Conservation (phyloP, 108 stramenopile species). For the Skeletonema tropicum region DNA sequence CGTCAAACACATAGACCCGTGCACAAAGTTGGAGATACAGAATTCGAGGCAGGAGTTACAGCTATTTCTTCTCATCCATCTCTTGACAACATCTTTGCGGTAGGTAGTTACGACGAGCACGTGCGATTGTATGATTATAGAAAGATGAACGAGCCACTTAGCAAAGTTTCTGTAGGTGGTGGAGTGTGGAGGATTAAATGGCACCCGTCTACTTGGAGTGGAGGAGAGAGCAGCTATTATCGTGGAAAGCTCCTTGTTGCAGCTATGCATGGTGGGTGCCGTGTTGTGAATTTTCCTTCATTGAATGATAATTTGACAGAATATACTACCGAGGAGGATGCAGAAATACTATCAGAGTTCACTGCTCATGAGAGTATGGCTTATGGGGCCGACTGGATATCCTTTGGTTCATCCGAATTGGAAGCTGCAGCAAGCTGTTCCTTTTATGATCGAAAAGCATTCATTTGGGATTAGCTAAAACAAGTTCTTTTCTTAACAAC, state of each 20-base stretch:
- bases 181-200: constrained; percentile 90
- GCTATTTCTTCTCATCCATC: constrained; percentile 72
- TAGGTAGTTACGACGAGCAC: constrained; percentile 83
- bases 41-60: constrained; percentile 86
- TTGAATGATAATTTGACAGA: constrained; percentile 7
- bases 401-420: constrained; percentile 6
- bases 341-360: constrained; percentile 51
- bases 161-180: constrained; percentile 59
- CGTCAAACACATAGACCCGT: constrained; percentile 35
- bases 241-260: constrained; percentile 60
- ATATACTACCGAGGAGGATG: constrained; percentile 18
- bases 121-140: constrained; percentile 74
- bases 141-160: constrained; percentile 33
- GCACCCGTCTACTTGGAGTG: constrained; percentile 62
- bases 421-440: constrained; percentile 83
- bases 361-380: constrained; percentile 84
- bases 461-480: constrained; percentile 56
- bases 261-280: constrained; percentile 89
- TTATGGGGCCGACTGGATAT: constrained; percentile 88
- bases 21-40: constrained; percentile 38
- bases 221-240: constrained; percentile 14
- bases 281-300: constrained; percentile 54
- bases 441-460: constrained; percentile 79
- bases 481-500: neutral
- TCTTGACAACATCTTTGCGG: constrained; percentile 58